Evolutionary conservation across 148 eudicot genomes (phyloP), one percentile per base, ranked within the genome.

Genomic region (Pharnaceum exiguum): DNA sequence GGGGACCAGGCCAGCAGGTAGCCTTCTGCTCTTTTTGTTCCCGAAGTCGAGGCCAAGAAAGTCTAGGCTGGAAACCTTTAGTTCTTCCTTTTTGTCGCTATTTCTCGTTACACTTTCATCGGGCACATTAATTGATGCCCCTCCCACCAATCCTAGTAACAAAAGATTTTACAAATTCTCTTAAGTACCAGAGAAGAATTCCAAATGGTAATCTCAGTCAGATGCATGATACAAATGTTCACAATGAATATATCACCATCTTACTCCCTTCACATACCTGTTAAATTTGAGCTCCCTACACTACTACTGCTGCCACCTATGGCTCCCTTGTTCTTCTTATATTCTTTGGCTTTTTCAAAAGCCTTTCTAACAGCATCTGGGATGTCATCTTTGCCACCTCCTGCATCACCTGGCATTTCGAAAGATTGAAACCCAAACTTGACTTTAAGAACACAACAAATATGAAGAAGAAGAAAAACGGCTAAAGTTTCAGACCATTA

Each of bases 1-100:
- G 43, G 88, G 94, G 46, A 81, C 60, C 71, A 91, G 73, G 35
- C 98, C 94, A 63, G 90, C 76, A 18, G 94, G 98, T 60, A 87
- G 72, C 55, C 78, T 81, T 68, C 94, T 82, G 68, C 77, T 57
- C 70, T 81, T 91, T 77, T 91, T 87, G 38, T 91, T 95, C 7
- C 80, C 43, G 59, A 91, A 91, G 60, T 61, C 65, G 15, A 91
- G 82, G 67, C 96, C 98, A 57, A 83, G 48, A 65, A 91, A 91
- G 73, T 87, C 95, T 33, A 72, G 75, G 59, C 82, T 79, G 2
- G 90, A 87, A 72, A 87, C 46, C 42, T 53, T 67, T 23, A 62
- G 57, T 25, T 65, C 79, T 22, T 68, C 75, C 63, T 68, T 81
- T 64, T 76, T 78, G 44, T 30, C 45, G 61, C 13, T 44, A 7